These are phyloP conservation scores for Malassezia psittaci DNA, from an alignment of 1,284 basidiomycete species.

Conservation along the genomic window DNA sequence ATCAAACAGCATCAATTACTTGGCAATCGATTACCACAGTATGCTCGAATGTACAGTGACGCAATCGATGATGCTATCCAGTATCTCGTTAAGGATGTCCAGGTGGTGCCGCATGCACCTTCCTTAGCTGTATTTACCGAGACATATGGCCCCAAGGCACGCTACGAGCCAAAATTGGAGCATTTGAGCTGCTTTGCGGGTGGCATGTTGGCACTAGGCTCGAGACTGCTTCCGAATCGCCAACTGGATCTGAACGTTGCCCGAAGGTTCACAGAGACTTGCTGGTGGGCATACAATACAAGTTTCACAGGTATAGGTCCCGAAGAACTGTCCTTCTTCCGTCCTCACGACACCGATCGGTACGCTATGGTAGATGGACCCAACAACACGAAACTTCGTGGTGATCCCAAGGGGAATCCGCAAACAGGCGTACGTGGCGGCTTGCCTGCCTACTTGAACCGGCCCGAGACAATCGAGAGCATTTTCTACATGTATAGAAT, in stretches of 20 bases:
- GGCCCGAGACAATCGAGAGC: slow-evolving; percentile 56
- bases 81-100: slow-evolving; percentile 49
- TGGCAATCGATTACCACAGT: slow-evolving; percentile 50
- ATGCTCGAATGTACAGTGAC: slow-evolving; percentile 51
- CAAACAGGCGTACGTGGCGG: slow-evolving; percentile 38
- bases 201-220: slow-evolving; percentile 54
- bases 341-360: slow-evolving; percentile 28
- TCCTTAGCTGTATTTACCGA: slow-evolving; percentile 46
- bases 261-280: slow-evolving; percentile 51
- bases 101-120: slow-evolving; percentile 48
- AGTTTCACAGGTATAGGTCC: slow-evolving; percentile 42
- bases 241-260: slow-evolving; percentile 49
- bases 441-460: slow-evolving; percentile 31
- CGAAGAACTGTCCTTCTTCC: slow-evolving; percentile 36
- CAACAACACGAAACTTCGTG: slow-evolving; percentile 26
- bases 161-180: slow-evolving; percentile 37
- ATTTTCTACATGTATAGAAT: slow-evolving; percentile 54
- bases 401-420: slow-evolving; percentile 28
- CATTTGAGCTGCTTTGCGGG: slow-evolving; percentile 54
- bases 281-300: slow-evolving; percentile 52
- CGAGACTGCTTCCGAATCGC: slow-evolving; percentile 49
- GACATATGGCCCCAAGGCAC: slow-evolving; percentile 2
- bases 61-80: slow-evolving; percentile 51
- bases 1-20: slow-evolving; percentile 53
- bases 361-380: slow-evolving; percentile 21